phyloP scores from a whole-genome alignment of 208 protist genomes.

The Phytomonas serpens region DNA sequence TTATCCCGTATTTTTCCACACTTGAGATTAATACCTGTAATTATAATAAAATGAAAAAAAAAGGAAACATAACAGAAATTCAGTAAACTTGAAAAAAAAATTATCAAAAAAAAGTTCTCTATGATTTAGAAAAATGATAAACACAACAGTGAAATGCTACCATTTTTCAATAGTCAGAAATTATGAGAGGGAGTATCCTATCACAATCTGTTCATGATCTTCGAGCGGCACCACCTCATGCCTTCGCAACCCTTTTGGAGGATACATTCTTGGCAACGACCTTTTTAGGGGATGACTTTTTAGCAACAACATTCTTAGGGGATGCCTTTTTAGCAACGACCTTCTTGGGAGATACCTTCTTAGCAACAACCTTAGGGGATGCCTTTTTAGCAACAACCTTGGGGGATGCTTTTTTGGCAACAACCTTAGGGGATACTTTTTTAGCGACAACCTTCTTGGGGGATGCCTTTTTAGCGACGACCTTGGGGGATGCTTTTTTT shows the following conservation, averaged over 20 bases:
- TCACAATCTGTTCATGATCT: neutral
- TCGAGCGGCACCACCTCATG: neutral
- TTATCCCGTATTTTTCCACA: slow-evolving; percentile 9
- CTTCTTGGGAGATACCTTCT: slow-evolving; percentile 21
- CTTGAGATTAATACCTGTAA: neutral
- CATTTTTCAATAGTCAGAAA: neutral
- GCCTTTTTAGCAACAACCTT: slow-evolving; percentile 14
- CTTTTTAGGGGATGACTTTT: slow-evolving; percentile 17
- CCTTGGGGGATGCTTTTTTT: slow-evolving; percentile 18
- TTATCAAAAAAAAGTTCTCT: slow-evolving; percentile 10
- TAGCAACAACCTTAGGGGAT: slow-evolving; percentile 6
- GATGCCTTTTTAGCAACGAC: slow-evolving; percentile 23
- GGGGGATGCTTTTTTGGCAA: slow-evolving; percentile 15
- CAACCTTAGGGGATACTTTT: slow-evolving; percentile 23
- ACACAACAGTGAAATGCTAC: slow-evolving; percentile 1
- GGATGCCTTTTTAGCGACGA: slow-evolving; percentile 7
- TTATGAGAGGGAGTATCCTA: neutral
- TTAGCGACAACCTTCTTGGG: slow-evolving; percentile 26
- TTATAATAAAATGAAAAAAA: slow-evolving; percentile 11
- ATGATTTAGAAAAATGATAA: slow-evolving; percentile 10
- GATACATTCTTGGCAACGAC: slow-evolving; percentile 14
- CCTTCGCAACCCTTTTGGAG: slow-evolving; percentile 24
- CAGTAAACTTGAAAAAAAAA: slow-evolving; percentile 2
- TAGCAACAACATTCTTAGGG: slow-evolving; percentile 15
- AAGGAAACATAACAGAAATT: slow-evolving; percentile 1